These are phyloP conservation scores for Pseudonitzschia multiseries DNA, from an alignment of 108 stramenopile species.

Conservation along the genomic window DNA sequence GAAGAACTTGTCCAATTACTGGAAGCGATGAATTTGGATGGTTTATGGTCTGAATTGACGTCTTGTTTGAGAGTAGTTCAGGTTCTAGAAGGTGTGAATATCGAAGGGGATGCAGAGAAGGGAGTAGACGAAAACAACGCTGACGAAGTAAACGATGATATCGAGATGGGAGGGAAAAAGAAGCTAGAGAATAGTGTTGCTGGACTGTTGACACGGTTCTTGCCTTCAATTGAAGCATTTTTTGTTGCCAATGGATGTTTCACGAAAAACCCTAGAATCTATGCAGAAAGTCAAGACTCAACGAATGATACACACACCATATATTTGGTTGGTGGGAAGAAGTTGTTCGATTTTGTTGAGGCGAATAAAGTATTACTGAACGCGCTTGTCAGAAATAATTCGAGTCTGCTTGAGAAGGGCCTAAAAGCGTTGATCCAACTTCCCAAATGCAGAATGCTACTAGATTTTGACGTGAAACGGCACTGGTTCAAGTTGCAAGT, in stretches of 20 bases:
- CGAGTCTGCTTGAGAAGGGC: slow-evolving; percentile 84
- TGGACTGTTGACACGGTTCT: slow-evolving; percentile 86
- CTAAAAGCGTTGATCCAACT: slow-evolving; percentile 84
- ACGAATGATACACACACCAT: slow-evolving; percentile 29
- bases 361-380: slow-evolving; percentile 89
- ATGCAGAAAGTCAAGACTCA: slow-evolving; percentile 21
- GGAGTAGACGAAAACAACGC: slow-evolving; percentile 43
- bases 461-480: slow-evolving; percentile 97
- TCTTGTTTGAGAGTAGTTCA: slow-evolving; percentile 77
- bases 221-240: slow-evolving; percentile 94
- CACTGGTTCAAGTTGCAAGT: slow-evolving; percentile 86
- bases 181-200: slow-evolving; percentile 87
- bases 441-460: slow-evolving; percentile 74
- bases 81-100: slow-evolving; percentile 85
- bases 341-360: slow-evolving; percentile 83
- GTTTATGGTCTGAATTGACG: slow-evolving; percentile 79
- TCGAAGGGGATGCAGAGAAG: slow-evolving; percentile 59
- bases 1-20: slow-evolving; percentile 69
- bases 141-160: slow-evolving; percentile 35
- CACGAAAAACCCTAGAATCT: slow-evolving; percentile 24
- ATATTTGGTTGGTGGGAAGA: slow-evolving; percentile 56
- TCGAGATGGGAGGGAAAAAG: slow-evolving; percentile 41
- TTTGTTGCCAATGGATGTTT: slow-evolving; percentile 86
- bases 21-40: slow-evolving; percentile 65
- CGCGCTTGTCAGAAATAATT: slow-evolving; percentile 85